Evolutionary conservation across 352 stramenopile genomes (phyloP).

Genomic region (Globisporangium echinulatum): DNA sequence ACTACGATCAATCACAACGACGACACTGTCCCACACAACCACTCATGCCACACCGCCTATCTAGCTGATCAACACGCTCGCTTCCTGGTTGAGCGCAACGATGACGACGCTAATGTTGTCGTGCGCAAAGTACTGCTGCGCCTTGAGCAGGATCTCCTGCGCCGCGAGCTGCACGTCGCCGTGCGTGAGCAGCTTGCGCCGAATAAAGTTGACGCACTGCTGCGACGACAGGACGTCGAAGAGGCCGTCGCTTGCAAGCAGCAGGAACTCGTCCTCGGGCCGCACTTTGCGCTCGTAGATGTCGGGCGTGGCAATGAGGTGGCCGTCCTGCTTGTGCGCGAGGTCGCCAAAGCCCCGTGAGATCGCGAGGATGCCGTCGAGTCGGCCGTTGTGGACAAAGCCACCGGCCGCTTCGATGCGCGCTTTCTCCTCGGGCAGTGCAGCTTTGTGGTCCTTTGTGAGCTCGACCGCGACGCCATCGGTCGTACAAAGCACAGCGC

Average conservation of each 20-base stretch:
- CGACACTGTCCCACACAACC: no score
- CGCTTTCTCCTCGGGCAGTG: slow-evolving; percentile 61
- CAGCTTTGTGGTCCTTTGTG: slow-evolving; percentile 87
- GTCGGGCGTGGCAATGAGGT: slow-evolving; percentile 80
- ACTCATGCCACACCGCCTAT: background rate
- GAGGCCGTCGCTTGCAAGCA: slow-evolving; percentile 88
- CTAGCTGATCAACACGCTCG: slow-evolving; percentile 11
- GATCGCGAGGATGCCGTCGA: slow-evolving; percentile 85
- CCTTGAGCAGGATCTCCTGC: slow-evolving; percentile 84
- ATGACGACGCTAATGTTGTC: slow-evolving; percentile 91
- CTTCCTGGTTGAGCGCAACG: slow-evolving; percentile 72
- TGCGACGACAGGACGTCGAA: slow-evolving; percentile 90
- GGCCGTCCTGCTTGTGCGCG: slow-evolving; percentile 85
- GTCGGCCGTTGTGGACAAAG: slow-evolving; percentile 83
- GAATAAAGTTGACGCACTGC: slow-evolving; percentile 88
- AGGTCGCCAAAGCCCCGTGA: slow-evolving; percentile 87
- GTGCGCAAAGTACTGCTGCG: slow-evolving; percentile 85
- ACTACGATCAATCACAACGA: no score
- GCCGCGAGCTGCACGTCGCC: slow-evolving; percentile 86
- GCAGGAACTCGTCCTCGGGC: slow-evolving; percentile 81
- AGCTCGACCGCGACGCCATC: slow-evolving; percentile 70
- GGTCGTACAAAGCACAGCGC: slow-evolving; percentile 78
- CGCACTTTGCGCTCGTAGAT: slow-evolving; percentile 61
- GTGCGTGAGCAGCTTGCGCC: slow-evolving; percentile 80
- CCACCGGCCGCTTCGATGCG: slow-evolving; percentile 78